phyloP scores from a whole-genome alignment of 1,284 basidiomycete genomes.

The Ustilago nuda region DNA sequence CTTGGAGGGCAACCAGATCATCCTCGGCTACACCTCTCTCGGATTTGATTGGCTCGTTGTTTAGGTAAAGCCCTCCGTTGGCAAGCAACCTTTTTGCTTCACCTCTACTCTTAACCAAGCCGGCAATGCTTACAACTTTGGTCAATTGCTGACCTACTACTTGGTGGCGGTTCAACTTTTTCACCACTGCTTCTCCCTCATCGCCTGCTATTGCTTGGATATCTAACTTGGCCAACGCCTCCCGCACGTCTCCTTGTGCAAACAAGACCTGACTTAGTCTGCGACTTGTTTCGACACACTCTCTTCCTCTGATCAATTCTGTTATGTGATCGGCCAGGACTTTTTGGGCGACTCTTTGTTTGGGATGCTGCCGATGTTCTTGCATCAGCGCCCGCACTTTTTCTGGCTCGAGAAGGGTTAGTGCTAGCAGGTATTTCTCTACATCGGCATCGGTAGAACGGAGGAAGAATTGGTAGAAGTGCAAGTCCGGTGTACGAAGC shows the following conservation, averaged over 20 bases:
- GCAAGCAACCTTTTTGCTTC: constrained; percentile 35
- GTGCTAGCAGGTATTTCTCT: constrained; percentile 80
- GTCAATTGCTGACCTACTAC: constrained; percentile 19
- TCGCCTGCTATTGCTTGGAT: neutral
- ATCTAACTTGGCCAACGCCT: constrained; percentile 2
- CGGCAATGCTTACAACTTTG: neutral
- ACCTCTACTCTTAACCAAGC: constrained; percentile 26
- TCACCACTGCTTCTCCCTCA: constrained; percentile 1
- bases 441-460: constrained; percentile 85
- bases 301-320: constrained; percentile 74
- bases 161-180: neutral
- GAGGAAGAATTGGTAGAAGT: constrained; percentile 82
- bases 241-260: constrained; percentile 65
- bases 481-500: constrained; percentile 45
- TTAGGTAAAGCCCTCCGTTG: constrained; percentile 37
- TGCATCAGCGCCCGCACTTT: constrained; percentile 76
- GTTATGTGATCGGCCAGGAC: constrained; percentile 87
- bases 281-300: constrained; percentile 71
- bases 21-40: neutral
- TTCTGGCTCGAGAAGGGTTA: constrained; percentile 80
- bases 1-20: constrained; percentile 4
- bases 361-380: constrained; percentile 75
- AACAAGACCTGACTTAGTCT: constrained; percentile 77
- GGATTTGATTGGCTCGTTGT: constrained; percentile 17
- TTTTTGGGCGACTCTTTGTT: constrained; percentile 79